A percentile compares a stretch with the other conserved stretches of the same genome.
These are phyloP conservation scores for Terana coerulea DNA, from an alignment of 768 basidiomycete genomes.

Conservation along the genomic window DNA sequence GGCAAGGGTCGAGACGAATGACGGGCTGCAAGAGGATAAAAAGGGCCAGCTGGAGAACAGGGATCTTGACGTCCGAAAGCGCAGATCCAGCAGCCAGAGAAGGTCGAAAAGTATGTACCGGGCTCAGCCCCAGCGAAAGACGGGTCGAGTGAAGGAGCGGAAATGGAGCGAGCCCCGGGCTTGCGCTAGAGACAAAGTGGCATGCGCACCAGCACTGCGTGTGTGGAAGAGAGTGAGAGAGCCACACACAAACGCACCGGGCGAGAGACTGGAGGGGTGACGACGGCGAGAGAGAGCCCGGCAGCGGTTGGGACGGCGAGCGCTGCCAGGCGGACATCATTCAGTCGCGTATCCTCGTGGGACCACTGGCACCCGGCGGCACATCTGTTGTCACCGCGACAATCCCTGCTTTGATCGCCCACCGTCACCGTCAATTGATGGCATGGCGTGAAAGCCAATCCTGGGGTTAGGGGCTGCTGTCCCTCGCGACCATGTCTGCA, in stretches of 20 bases:
- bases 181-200: constrained; percentile 2
- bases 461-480: constrained; percentile 1
- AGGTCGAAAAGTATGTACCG: neutral
- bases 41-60: neutral
- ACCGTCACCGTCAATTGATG: too few relatives aligned
- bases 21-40: too few relatives aligned
- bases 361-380: too few relatives aligned
- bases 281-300: neutral
- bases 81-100: neutral
- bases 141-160: neutral
- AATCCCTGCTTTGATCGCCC: too few relatives aligned
- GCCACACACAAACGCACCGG: constrained; percentile 3
- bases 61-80: neutral
- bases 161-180: constrained; percentile 6
- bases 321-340: neutral
- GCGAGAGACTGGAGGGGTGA: too few relatives aligned
- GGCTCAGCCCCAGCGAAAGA: too few relatives aligned
- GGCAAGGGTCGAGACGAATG: too few relatives aligned
- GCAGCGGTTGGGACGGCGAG: neutral
- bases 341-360: neutral
- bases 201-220: constrained; percentile 10
- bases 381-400: constrained; percentile 3
- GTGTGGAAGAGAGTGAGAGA: too few relatives aligned
- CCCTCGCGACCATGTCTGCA: constrained; percentile 5
- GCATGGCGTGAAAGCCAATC: neutral